Base-by-base conservation (phyloP, 352 stramenopile genomes). In the Globisporangium solare region DNA sequence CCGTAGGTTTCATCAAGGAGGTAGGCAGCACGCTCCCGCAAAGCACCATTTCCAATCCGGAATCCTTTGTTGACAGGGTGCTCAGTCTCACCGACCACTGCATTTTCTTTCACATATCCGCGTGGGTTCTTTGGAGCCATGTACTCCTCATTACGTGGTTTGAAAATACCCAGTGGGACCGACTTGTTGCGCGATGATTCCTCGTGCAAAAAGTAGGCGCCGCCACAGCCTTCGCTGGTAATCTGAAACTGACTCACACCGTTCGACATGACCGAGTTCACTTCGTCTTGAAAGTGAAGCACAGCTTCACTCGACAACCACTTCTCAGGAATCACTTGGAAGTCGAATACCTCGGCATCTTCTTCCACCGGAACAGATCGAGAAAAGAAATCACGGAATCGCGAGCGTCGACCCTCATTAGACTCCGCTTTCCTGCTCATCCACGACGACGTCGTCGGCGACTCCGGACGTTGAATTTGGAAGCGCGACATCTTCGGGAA, bases 61-160 rank as follows among this genome's bases (percentile, higher is more conserved):
- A 96, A 93, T 13, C 87, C 87, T 59, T 87, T 91, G 68, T 93
- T 89, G 22, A 92, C 70, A 0, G 87, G 86, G 58, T 95, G 80
- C 37, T 88, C 76, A 15, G 78, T 94, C 47, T 83, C 73, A 15
- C 86, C 86, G 6, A 95, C 74, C n/a, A 91, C 66, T 0, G 80
- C 79, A 43, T 80, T 73, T 54, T 92, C 82, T 68, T 89, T 84
- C 32, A 98, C 82, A 56, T 98, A 98, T 6, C 93, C 94, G 59
- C 97, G 85, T 13, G 97, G 97, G 76, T 99, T 99, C 77, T 99
- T 98, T 39, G 95, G 89, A 2, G 96, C 96, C 79, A 99, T 99
- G 52, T 98, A 98, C 75, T 99, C 97, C 73, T 99, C 97, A 64
- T 99, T 96, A 15, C 91, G 78, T 7, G 97, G 97, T 73, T 99